phyloP scores from a whole-genome alignment of 2,329 filamentous ascomycete genomes.

The Leptoxyphium fumago region DNA sequence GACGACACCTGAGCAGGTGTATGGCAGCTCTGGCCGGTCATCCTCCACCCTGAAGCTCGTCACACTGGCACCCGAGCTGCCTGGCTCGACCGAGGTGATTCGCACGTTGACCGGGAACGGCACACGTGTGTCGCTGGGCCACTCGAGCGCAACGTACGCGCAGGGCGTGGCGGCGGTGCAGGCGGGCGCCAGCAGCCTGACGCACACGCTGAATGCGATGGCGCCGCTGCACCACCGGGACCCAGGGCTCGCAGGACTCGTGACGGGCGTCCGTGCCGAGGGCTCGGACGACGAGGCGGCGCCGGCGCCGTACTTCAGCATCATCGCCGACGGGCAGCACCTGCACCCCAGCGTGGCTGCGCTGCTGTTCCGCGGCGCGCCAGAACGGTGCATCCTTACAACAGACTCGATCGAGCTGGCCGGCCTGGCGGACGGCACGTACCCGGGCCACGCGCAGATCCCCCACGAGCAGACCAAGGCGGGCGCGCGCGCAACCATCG shows the following conservation, averaged over 20 bases:
- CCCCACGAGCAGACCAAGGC: constrained; percentile 33
- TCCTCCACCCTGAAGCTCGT: constrained; percentile 31
- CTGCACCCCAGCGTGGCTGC: constrained; percentile 36
- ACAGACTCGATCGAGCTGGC: constrained; percentile 42
- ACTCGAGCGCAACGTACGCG: constrained; percentile 34
- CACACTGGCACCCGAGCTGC: constrained; percentile 40
- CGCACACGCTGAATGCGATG: constrained; percentile 44
- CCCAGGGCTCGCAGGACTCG: constrained; percentile 35
- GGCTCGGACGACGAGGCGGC: constrained; percentile 1
- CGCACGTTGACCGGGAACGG: constrained; percentile 24
- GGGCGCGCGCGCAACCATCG: constrained; percentile 35
- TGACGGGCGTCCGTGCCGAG: constrained; percentile 9
- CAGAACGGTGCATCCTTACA: constrained; percentile 34
- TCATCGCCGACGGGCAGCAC: constrained; percentile 41
- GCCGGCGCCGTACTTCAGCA: constrained; percentile 32
- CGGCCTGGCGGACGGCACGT: constrained; percentile 35
- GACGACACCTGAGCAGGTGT: constrained; percentile 24
- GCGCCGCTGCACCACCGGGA: constrained; percentile 34
- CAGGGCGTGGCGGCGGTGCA: constrained; percentile 30
- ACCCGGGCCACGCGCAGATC: constrained; percentile 39
- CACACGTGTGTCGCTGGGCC: constrained; percentile 35
- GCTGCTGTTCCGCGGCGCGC: constrained; percentile 33
- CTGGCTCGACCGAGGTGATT: constrained; percentile 28
- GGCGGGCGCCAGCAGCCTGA: constrained; percentile 37
- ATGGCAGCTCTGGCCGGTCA: constrained; percentile 23